Evolutionary conservation across 2,329 filamentous ascomycete genomes (phyloP).

Genomic region (Hypoxylon sp.): DNA sequence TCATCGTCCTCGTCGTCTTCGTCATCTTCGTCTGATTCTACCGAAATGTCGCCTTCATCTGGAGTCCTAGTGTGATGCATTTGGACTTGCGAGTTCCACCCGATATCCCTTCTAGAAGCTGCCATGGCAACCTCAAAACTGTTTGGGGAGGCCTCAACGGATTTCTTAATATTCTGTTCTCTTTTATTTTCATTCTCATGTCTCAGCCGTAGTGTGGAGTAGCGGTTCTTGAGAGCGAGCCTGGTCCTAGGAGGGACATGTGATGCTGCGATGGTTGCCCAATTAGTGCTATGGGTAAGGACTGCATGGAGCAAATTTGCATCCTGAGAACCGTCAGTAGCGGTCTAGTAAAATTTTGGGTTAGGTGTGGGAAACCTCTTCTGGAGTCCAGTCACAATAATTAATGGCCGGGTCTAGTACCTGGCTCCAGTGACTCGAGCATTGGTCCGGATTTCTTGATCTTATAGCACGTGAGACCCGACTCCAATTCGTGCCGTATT

Average conservation of each 20-base stretch:
- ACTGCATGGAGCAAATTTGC: constrained; percentile 16
- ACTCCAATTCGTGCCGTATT: constrained; percentile 20
- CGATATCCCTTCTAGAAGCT: neutral
- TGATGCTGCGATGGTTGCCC: constrained; percentile 13
- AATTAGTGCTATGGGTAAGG: constrained; percentile 16
- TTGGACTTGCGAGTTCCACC: constrained; percentile 6
- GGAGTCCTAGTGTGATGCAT: neutral
- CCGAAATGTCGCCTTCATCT: constrained; percentile 1
- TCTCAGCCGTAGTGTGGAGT: constrained; percentile 10
- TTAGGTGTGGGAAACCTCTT: constrained; percentile 4
- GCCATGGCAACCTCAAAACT: neutral
- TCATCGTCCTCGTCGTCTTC: constrained; percentile 9
- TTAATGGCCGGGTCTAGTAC: constrained; percentile 14
- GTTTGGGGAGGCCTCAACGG: neutral
- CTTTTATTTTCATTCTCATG: constrained; percentile 16
- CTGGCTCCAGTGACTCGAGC: constrained; percentile 20
- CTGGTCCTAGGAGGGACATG: constrained; percentile 12
- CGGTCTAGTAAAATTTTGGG: neutral
- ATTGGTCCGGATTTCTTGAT: constrained; percentile 18
- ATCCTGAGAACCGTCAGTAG: constrained; percentile 7
- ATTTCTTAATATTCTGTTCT: neutral
- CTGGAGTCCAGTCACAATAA: constrained; percentile 16
- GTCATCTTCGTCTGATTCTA: constrained; percentile 9
- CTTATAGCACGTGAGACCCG: constrained; percentile 4
- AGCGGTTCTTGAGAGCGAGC: constrained; percentile 17